Evolutionary conservation across 2,329 filamentous ascomycete species (phyloP), one percentile per base, ranked within the genome.

Genomic region (Pestalotiopsis sp.): DNA sequence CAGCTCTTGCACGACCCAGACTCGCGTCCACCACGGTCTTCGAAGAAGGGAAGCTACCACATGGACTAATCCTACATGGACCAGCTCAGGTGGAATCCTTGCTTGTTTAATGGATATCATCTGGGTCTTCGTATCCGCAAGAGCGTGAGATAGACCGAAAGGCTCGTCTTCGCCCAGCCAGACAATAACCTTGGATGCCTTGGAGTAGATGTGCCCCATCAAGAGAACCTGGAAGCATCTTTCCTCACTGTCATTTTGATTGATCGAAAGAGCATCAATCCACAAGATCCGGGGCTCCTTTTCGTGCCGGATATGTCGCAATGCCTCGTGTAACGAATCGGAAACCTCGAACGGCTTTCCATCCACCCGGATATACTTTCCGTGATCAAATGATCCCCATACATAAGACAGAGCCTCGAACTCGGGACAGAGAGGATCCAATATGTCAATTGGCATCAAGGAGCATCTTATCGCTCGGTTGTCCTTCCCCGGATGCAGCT

Each of bases 1-100:
- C 3, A 69, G 49, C 55, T 71, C 70, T 36, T 71, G 70, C 23
- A 71, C 60, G 20, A 70, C 52, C 70, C 70, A 71, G 14, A 45
- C 58, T 3, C 68, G 64, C 7, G 20, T 39, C 60, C 60, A 63
- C 60, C 60, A 63, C 36, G 25, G 6, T 13, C 60, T 63, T 14
- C 36, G 27, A 12, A 63, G 60, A 3, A 63, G 38, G 9, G n/a
- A 27, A 38, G 12, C 12, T n/a, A 39, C 36, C 14, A 63, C 20
- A 45, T 63, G 25, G 14, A 23, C 6, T 5, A 23, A 41, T 38
- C 9, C 36, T 1, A 23, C 27, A 11, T 63, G n/a, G 13, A 52
- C 45, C 36, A 36, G 13, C 17, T 23, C 60, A 14, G 25, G 25
- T 59, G 13, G 14, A 5, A 38, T 13, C n/a, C 31, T 31, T 36